Conservation (phyloP, 495 filamentous ascomycete species). For the Letharia lupina region DNA sequence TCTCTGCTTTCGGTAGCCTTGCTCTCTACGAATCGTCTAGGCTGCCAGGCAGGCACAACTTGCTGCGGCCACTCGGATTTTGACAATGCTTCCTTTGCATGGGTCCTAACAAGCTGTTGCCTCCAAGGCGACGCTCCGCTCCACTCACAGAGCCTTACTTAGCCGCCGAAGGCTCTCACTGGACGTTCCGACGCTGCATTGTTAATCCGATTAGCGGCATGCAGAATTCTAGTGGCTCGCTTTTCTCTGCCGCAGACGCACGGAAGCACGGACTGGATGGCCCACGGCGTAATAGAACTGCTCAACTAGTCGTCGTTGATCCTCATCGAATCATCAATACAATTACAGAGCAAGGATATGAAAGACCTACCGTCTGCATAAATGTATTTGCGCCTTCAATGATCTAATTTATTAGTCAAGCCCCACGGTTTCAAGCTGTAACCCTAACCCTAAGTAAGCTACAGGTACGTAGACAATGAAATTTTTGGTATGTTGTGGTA, state of each 20-base stretch:
- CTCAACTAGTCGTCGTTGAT: not conserved
- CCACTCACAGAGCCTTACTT: not conserved
- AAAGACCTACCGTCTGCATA: not conserved
- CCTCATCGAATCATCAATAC: not conserved
- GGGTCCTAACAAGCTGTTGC: not conserved
- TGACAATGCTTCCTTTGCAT: not conserved
- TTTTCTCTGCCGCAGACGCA: not conserved
- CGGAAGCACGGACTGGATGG: not conserved
- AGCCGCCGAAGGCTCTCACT: not conserved
- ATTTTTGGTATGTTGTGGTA: not conserved
- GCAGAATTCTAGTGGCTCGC: not conserved
- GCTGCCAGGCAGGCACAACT: not conserved
- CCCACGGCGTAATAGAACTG: not conserved
- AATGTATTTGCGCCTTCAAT: not conserved
- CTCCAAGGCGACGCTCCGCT: not conserved
- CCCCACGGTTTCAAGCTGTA: not conserved
- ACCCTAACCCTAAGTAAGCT: too few relatives aligned
- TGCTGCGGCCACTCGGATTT: not conserved
- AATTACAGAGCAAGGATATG: not conserved
- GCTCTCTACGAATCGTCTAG: not conserved
- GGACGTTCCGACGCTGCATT: slow-evolving; percentile 1
- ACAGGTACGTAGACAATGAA: not conserved
- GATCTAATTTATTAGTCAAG: not conserved
- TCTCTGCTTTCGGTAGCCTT: not conserved
- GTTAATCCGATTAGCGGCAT: not conserved